Evolutionary conservation across 73 alveolate species (phyloP).

Genomic region (Tetrahymena borealis): DNA sequence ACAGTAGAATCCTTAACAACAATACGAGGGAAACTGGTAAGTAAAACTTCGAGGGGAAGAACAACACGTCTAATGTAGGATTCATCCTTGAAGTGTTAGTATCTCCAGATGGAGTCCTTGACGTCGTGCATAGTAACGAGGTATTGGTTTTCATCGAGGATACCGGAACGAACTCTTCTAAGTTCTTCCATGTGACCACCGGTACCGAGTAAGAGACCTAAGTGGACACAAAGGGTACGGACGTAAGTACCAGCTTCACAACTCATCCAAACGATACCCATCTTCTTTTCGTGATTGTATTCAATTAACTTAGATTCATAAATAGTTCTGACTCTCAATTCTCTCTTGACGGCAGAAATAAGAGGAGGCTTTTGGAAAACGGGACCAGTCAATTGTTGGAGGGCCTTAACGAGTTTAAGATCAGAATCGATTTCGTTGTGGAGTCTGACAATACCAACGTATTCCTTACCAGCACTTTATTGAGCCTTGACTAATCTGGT

Average conservation of each 20-base stretch:
- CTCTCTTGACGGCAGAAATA: constrained; percentile 98
- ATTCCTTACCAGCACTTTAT: constrained; percentile 90
- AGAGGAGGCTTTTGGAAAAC: constrained; percentile 97
- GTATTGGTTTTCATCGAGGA: constrained; percentile 84
- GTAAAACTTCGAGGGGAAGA: constrained; percentile 95
- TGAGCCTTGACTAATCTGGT: constrained; percentile 97
- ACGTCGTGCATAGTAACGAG: constrained; percentile 99
- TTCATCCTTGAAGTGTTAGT: constrained; percentile 93
- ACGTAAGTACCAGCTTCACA: constrained; percentile 99
- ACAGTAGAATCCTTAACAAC: constrained; percentile 97
- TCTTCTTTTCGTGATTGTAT: constrained; percentile 86
- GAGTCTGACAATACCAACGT: constrained; percentile 90
- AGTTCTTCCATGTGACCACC: constrained; percentile 99
- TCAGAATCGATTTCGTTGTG: constrained; percentile 33
- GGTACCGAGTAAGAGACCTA: constrained; percentile 95
- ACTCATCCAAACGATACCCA: constrained; percentile 94
- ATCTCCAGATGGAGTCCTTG: constrained; percentile 92
- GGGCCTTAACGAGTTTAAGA: constrained; percentile 73
- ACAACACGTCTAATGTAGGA: constrained; percentile 95
- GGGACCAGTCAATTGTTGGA: constrained; percentile 92
- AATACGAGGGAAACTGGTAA: constrained; percentile 89
- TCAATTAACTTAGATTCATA: constrained; percentile 95
- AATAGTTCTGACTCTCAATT: constrained; percentile 95
- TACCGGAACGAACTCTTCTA: constrained; percentile 93
- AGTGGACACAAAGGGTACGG: constrained; percentile 98